Evolutionary conservation across 2,329 filamentous ascomycete genomes (phyloP), one percentile per base, ranked within the genome.

Genomic region (Talaromyces verruculosus): DNA sequence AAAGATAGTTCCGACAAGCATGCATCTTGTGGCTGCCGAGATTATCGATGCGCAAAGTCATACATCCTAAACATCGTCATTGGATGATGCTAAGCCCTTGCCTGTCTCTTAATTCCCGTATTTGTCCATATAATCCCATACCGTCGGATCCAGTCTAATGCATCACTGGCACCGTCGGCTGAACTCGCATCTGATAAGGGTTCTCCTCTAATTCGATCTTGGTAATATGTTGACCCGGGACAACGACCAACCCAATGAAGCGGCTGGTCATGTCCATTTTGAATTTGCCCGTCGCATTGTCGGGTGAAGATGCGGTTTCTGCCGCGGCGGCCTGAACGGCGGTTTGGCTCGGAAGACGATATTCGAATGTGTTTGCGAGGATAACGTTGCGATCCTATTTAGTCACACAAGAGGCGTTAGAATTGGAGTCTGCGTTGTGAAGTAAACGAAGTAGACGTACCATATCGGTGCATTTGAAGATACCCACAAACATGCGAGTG

Each of bases 391-490:
- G 87, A 68, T 97, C 91, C 93, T 96, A 71, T 43, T 47, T 28
- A 11, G 15, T 30, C 30, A 10, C 19, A 35, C 28, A 37, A 13
- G 35, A 37, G 35, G 11, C 5, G 35, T 37, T 37, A 37, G 35
- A 37, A 37, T 37, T 37, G 43, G 15, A 5, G 45, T 13, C 19
- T 33, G 51, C n/a, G 28, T 22, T 5, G 51, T 22, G 30, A 55
- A 35, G 17, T 15, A 55, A 22, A 22, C 3, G 22, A 39, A 17
- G 83, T 5, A 49, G 39, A 83, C 86, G 61, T 81, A 96, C 93
- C 67, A 90, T 88, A 82, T 99, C 95, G 35, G 93, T 97, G 82
- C 95, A 99, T 79, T 96, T 97, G 80, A 99, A 91, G 69, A 88
- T 85, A 22, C 95, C 95, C 64, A 93, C 87, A 78, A 98, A 99